phyloP scores from a whole-genome alignment of 2,329 filamentous ascomycete species.

The Penicillium sp. region DNA sequence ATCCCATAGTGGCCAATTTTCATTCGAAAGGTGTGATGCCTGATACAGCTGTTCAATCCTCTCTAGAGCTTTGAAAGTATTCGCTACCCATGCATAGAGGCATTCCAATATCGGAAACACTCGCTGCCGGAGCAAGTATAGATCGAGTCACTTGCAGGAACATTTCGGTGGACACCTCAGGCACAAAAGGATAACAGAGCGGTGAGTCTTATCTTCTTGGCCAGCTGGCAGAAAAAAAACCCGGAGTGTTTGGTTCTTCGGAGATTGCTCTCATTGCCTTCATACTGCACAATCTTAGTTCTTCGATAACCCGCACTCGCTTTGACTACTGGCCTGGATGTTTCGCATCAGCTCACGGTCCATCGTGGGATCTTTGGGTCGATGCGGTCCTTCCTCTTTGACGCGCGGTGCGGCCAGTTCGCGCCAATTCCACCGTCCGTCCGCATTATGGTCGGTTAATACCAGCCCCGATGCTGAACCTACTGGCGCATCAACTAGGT shows the following conservation, averaged over 20 bases:
- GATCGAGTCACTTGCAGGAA: too few species aligned
- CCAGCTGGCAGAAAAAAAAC: slow-evolving; percentile 18
- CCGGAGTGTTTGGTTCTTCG: background rate
- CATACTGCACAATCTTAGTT: background rate
- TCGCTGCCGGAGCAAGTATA: too few species aligned
- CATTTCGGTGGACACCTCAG: background rate
- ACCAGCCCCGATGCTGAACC: background rate
- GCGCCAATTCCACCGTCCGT: slow-evolving; percentile 29
- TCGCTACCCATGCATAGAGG: too few species aligned
- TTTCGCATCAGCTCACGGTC: slow-evolving; percentile 40
- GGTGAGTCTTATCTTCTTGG: slow-evolving; percentile 7
- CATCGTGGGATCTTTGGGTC: slow-evolving; percentile 35
- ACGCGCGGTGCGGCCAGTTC: slow-evolving; percentile 25
- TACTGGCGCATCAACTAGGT: background rate
- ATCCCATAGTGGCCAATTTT: too few species aligned
- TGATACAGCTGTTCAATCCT: too few species aligned
- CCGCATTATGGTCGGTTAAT: slow-evolving; percentile 14
- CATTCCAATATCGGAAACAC: too few species aligned
- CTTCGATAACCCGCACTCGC: background rate
- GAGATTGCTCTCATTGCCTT: background rate
- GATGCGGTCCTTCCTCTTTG: slow-evolving; percentile 38
- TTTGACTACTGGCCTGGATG: slow-evolving; percentile 31
- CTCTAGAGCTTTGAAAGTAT: too few species aligned
- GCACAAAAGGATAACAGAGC: slow-evolving; percentile 5
- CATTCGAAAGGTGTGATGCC: too few species aligned